Conservation (phyloP, 371 early-diverging fungal species). For the Phascolomyces articulosus region DNA sequence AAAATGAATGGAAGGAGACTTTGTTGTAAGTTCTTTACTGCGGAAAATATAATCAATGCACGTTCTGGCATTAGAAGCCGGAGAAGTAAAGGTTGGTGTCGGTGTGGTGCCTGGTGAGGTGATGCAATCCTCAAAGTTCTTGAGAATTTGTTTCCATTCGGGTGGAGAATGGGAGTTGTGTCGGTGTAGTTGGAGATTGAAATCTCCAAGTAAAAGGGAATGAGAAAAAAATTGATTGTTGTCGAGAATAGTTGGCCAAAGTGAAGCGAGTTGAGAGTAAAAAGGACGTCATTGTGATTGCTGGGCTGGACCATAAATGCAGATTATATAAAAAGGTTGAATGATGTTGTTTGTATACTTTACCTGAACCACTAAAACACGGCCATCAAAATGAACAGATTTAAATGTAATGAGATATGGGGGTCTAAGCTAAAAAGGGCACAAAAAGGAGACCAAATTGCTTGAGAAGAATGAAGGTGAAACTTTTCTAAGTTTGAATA, state of each 20-base stretch:
- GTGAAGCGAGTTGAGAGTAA: not conserved
- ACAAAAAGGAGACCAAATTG: not conserved
- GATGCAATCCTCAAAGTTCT: not conserved
- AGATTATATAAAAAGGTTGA: not conserved
- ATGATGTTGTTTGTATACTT: not conserved
- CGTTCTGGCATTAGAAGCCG: not conserved
- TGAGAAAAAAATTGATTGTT: not conserved
- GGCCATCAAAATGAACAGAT: not conserved
- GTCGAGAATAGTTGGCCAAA: not conserved
- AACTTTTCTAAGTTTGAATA: not conserved
- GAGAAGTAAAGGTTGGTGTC: not conserved
- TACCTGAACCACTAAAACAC: not conserved
- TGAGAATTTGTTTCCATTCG: no score
- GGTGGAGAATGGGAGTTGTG: not conserved
- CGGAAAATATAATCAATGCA: constrained; percentile 3
- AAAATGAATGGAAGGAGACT: not conserved
- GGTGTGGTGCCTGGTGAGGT: not conserved
- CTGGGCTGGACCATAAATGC: constrained; percentile 1
- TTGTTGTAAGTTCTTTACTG: not conserved
- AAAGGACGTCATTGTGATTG: not conserved
- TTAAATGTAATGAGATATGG: not conserved
- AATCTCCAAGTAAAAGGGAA: not conserved
- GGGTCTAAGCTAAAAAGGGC: not conserved
- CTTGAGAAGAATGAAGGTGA: not conserved
- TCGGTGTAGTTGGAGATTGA: constrained; percentile 3